A percentile compares a stretch with the other conserved stretches of the same genome.
These are phyloP conservation scores for Diaporthe australafricana DNA, from an alignment of 2,329 filamentous ascomycete species.

Conservation along the genomic window DNA sequence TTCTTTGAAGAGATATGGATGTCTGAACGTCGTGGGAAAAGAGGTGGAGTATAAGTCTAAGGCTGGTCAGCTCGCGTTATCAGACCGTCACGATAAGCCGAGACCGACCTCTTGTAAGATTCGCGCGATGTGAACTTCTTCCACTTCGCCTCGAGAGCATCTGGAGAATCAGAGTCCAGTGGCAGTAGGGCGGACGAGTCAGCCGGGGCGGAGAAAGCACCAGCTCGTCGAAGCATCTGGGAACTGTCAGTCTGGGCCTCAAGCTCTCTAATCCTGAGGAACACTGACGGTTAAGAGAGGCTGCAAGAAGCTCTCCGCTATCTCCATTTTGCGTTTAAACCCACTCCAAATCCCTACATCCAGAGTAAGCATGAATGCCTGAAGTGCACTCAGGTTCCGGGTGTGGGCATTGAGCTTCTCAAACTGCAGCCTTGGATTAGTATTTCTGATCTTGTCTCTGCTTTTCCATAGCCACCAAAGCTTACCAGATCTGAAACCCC, in stretches of 20 bases:
- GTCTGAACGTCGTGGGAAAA: slow-evolving; percentile 43
- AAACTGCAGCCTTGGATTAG: slow-evolving; percentile 46
- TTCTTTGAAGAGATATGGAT: slow-evolving; percentile 42
- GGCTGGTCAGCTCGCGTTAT: neutral
- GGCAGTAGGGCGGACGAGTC: slow-evolving; percentile 40
- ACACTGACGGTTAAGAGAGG: slow-evolving; percentile 58
- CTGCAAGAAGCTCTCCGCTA: slow-evolving; percentile 68
- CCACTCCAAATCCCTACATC: slow-evolving; percentile 70
- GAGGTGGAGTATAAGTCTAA: slow-evolving; percentile 44
- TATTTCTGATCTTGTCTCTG: slow-evolving; percentile 44
- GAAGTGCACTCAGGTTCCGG: slow-evolving; percentile 62
- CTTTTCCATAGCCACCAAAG: too few species aligned
- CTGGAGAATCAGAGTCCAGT: slow-evolving; percentile 39
- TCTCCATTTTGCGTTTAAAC: slow-evolving; percentile 69
- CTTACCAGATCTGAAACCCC: slow-evolving; percentile 44
- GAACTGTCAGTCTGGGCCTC: slow-evolving; percentile 27
- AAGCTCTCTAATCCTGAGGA: too few species aligned
- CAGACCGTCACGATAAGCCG: neutral
- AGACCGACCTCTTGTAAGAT: slow-evolving; percentile 43
- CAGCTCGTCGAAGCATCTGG: slow-evolving; percentile 63
- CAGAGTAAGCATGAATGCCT: slow-evolving; percentile 61
- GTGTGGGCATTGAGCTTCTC: slow-evolving; percentile 62
- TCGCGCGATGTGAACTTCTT: slow-evolving; percentile 43
- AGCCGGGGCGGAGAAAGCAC: slow-evolving; percentile 42
- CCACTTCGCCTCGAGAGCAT: slow-evolving; percentile 43